phyloP scores from a whole-genome alignment of 2,329 filamentous ascomycete genomes.

The Aspergillus proliferans region DNA sequence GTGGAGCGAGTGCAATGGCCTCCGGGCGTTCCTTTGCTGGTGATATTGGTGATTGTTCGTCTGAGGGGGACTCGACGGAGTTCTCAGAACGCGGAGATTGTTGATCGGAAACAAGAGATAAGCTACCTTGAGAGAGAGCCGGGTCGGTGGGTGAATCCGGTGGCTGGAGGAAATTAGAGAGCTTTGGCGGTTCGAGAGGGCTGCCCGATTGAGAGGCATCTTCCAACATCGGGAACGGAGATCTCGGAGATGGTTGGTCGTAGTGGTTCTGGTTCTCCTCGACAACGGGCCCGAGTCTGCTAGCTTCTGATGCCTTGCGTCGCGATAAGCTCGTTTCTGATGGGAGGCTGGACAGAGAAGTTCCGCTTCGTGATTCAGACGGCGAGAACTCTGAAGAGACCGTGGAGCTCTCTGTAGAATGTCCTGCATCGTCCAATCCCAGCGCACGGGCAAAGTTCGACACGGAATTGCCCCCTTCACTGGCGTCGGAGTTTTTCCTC shows the following conservation, averaged over 20 bases:
- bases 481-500: conserved; percentile 25
- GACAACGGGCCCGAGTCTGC: conserved; percentile 49
- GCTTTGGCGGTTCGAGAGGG: conserved; percentile 24
- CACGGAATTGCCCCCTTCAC: conserved; percentile 27
- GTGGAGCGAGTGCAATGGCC: conserved; percentile 30
- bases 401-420: conserved; percentile 54
- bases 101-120: conserved; percentile 26
- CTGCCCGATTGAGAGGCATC: conserved; percentile 13
- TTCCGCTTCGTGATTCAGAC: conserved; percentile 55
- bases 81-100: background rate
- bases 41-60: background rate
- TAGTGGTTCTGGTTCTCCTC: conserved; percentile 45
- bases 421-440: conserved; percentile 49
- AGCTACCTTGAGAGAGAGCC: conserved; percentile 35
- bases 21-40: conserved; percentile 22
- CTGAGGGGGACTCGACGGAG: background rate
- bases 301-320: conserved; percentile 26
- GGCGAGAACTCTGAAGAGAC: conserved; percentile 59
- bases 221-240: conserved; percentile 1
- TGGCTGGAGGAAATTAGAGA: conserved; percentile 24
- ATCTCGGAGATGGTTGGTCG: background rate
- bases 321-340: conserved; percentile 29
- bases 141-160: conserved; percentile 47
- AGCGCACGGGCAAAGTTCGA: conserved; percentile 36
- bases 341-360: conserved; percentile 57